Percentiles rank a stretch among this genome's conserved stretches.
phyloP scores from a whole-genome alignment of 305 asterid species.

The Solanum hybrid region DNA sequence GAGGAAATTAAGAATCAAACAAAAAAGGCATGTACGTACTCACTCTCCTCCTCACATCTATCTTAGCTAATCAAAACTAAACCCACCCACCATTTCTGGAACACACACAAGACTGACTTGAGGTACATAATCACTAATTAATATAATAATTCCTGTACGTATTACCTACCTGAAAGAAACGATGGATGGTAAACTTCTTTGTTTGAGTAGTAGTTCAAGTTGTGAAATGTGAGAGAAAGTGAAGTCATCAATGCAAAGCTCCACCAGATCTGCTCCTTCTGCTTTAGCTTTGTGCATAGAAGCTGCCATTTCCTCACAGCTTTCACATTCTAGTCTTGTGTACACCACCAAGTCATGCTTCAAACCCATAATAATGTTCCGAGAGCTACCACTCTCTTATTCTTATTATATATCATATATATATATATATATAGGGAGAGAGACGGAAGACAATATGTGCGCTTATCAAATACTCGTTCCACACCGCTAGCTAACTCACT shows the following conservation, averaged over 20 bases:
- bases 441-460: no score
- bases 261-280: slow-evolving; percentile 59
- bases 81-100: background rate
- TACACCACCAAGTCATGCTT: slow-evolving; percentile 32
- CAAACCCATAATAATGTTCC: background rate
- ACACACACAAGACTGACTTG: no score
- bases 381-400: no score
- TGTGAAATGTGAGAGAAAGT: slow-evolving; percentile 39
- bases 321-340: slow-evolving; percentile 39
- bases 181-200: slow-evolving; percentile 36
- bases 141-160: no score
- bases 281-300: slow-evolving; percentile 35
- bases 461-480: no score
- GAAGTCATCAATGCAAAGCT: slow-evolving; percentile 39
- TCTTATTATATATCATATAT: no score
- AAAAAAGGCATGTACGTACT: no score
- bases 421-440: no score
- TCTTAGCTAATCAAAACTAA: background rate
- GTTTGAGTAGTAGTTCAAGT: slow-evolving; percentile 24
- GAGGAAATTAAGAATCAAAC: no score
- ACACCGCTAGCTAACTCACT: no score
- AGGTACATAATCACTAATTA: background rate
- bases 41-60: slow-evolving; percentile 5
- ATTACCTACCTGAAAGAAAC: slow-evolving; percentile 38
- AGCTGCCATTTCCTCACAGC: slow-evolving; percentile 31